Percentiles rank a stretch among this genome's conserved stretches.
Evolutionary conservation across 2,329 filamentous ascomycete species (phyloP).

Genomic region (Sphaceloma murrayae): DNA sequence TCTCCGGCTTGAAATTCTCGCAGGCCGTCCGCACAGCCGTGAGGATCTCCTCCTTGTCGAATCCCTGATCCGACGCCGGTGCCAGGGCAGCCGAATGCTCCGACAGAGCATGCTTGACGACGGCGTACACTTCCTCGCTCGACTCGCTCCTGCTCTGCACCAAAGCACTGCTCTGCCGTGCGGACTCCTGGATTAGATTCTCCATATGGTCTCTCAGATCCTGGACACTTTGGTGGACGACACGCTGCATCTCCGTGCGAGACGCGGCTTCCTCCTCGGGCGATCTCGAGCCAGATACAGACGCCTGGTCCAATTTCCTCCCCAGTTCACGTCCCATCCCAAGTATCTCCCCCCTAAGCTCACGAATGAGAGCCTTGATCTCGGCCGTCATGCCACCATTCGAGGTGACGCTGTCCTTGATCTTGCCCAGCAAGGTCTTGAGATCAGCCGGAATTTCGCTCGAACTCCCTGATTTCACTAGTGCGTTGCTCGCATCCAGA

Average conservation of each 20-base stretch:
- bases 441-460: constrained; percentile 65
- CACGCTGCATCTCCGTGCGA: constrained; percentile 61
- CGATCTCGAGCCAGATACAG: constrained; percentile 40
- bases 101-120: constrained; percentile 63
- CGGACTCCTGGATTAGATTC: constrained; percentile 66
- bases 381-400: constrained; percentile 83
- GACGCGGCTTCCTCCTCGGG: constrained; percentile 28
- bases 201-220: constrained; percentile 82
- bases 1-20: constrained; percentile 90
- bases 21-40: constrained; percentile 81
- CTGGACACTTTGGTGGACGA: constrained; percentile 70
- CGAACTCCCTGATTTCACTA: constrained; percentile 25
- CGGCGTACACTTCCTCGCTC: constrained; percentile 76
- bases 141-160: constrained; percentile 22
- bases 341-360: constrained; percentile 82
- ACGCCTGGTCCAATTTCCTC: constrained; percentile 58
- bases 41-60: constrained; percentile 64
- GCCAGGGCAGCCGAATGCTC: constrained; percentile 48
- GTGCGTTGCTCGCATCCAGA: constrained; percentile 36
- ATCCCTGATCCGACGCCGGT: constrained; percentile 21
- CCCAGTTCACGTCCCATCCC: constrained; percentile 91
- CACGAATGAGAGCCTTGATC: constrained; percentile 81
- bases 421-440: constrained; percentile 68
- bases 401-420: constrained; percentile 86
- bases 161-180: constrained; percentile 32